phyloP scores from a whole-genome alignment of 1,139 yeast species.

The Kurtzmaniella quercitrusa region DNA sequence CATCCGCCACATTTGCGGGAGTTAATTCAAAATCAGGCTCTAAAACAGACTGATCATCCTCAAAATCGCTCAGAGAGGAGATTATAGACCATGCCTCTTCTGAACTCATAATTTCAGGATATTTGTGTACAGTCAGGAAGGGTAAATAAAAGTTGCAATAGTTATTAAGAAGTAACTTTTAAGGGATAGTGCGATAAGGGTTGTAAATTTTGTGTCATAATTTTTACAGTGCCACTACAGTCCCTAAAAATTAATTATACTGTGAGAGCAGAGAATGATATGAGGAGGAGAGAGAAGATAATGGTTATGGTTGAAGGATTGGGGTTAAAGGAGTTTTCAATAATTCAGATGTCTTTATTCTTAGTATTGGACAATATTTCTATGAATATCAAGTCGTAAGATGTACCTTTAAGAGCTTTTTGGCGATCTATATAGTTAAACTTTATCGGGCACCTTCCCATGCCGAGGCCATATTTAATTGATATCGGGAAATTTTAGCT shows the following conservation, averaged over 20 bases:
- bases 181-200: slow-evolving; percentile 1
- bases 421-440: too few relatives aligned
- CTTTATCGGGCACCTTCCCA: too few relatives aligned
- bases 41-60: slow-evolving; percentile 31
- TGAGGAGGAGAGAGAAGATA: neutral
- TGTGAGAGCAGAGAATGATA: neutral
- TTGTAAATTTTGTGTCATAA: neutral
- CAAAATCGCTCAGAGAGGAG: slow-evolving; percentile 41
- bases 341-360: too few relatives aligned
- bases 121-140: neutral
- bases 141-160: neutral
- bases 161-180: neutral
- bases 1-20: slow-evolving; percentile 4
- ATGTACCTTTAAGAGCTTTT: too few relatives aligned
- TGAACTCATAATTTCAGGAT: slow-evolving; percentile 1
- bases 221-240: neutral
- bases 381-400: too few relatives aligned
- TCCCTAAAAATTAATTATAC: too few relatives aligned
- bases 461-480: neutral
- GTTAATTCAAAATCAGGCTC: slow-evolving; percentile 8
- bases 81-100: slow-evolving; percentile 48
- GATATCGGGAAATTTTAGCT: neutral
- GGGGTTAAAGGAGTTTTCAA: too few relatives aligned
- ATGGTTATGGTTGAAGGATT: too few relatives aligned
- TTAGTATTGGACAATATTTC: too few relatives aligned